A percentile compares a stretch with the other conserved stretches of the same genome.
phyloP scores from a whole-genome alignment of 495 filamentous ascomycete species.

The Parmelia sp. region DNA sequence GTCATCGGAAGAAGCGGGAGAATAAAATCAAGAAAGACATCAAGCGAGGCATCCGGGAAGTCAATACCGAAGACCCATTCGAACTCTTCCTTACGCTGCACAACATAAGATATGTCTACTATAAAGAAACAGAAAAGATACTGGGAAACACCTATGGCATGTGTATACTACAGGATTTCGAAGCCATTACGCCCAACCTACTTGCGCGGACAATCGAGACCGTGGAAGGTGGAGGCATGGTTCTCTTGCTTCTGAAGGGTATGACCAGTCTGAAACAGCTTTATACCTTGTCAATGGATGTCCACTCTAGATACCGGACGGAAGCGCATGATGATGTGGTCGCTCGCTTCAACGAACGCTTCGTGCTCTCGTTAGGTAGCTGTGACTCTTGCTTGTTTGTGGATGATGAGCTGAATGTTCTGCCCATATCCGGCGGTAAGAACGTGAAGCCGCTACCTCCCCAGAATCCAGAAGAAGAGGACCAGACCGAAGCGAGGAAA shows the following conservation, averaged over 20 bases:
- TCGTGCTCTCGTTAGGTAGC: conserved; percentile 88
- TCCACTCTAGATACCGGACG: conserved; percentile 92
- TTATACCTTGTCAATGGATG: conserved; percentile 96
- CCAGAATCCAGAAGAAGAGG: conserved; percentile 56
- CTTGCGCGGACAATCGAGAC: conserved; percentile 94
- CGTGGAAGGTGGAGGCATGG: conserved; percentile 91
- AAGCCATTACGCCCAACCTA: conserved; percentile 93
- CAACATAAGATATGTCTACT: conserved; percentile 98
- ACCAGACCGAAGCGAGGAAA: conserved; percentile 56
- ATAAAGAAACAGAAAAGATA: conserved; percentile 99
- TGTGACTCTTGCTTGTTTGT: conserved; percentile 94
- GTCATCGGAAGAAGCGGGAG: conserved; percentile 95
- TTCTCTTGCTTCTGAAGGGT: conserved; percentile 84
- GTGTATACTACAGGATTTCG: conserved; percentile 97
- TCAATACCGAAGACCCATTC: conserved; percentile 95
- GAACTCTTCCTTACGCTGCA: conserved; percentile 95
- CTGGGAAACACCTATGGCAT: conserved; percentile 98
- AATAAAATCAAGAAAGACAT: conserved; percentile 97
- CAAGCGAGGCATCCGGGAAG: conserved; percentile 87
- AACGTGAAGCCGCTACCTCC: conserved; percentile 79
- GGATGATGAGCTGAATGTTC: conserved; percentile 95
- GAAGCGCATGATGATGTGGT: conserved; percentile 95
- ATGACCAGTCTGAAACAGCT: conserved; percentile 97
- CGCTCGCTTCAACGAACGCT: conserved; percentile 95
- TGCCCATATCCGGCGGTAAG: conserved; percentile 95